These are phyloP conservation scores for Eimeria sp. DNA, from an alignment of 169 alveolate species.

Conservation along the genomic window DNA sequence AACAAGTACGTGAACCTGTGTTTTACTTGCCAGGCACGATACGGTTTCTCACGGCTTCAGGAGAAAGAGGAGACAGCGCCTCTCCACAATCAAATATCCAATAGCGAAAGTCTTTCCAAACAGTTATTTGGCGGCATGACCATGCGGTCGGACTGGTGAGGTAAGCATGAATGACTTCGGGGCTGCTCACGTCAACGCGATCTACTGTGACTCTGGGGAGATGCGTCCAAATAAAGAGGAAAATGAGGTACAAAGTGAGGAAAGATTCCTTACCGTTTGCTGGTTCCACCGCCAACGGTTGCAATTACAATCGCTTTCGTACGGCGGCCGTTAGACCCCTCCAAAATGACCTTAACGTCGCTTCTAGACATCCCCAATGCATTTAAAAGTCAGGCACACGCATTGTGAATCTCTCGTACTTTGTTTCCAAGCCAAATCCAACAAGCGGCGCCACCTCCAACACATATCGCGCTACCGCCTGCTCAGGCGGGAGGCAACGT, in stretches of 20 bases:
- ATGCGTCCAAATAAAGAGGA: neutral
- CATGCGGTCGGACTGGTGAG: constrained; percentile 90
- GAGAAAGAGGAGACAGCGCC: constrained; percentile 86
- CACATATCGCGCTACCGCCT: constrained; percentile 90
- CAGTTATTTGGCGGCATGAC: constrained; percentile 93
- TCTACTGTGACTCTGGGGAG: constrained; percentile 85
- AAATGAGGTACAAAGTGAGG: constrained; percentile 67
- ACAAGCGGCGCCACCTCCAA: constrained; percentile 91
- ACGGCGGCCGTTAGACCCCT: constrained; percentile 90
- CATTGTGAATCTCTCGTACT: constrained; percentile 10
- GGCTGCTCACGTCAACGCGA: constrained; percentile 92
- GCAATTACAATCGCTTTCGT: constrained; percentile 90
- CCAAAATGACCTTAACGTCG: constrained; percentile 86
- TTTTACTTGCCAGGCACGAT: neutral
- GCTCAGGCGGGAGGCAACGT: constrained; percentile 93
- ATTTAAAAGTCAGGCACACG: neutral
- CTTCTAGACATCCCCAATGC: constrained; percentile 81
- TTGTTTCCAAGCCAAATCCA: constrained; percentile 89
- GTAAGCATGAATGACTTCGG: constrained; percentile 89
- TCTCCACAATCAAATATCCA: constrained; percentile 95
- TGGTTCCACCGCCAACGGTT: constrained; percentile 89
- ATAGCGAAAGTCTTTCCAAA: constrained; percentile 92
- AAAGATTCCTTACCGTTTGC: constrained; percentile 86
- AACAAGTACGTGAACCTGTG: neutral
- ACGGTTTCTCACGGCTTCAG: constrained; percentile 83